phyloP scores from a whole-genome alignment of 345 rosid genomes.

The Populus ilicifolia region DNA sequence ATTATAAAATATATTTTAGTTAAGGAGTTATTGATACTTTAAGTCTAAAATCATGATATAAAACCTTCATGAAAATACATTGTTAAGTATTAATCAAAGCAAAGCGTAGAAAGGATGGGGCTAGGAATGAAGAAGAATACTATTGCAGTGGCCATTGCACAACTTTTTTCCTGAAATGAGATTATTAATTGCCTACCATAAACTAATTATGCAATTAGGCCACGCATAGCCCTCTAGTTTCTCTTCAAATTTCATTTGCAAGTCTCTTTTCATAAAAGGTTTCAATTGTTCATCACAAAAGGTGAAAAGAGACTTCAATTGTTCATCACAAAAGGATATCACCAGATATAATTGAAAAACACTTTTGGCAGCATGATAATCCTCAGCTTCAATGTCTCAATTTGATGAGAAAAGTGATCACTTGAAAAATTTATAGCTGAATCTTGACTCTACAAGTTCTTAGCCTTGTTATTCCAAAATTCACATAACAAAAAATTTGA shows the following conservation, averaged over 20 bases:
- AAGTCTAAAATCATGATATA: no score
- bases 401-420: neutral
- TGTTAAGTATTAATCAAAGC: neutral
- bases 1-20: no score
- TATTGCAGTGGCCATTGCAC: conserved; percentile 7
- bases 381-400: neutral
- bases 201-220: neutral
- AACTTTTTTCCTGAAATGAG: conserved; percentile 16
- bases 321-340: no score
- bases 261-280: no score
- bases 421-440: neutral
- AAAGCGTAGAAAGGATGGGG: neutral
- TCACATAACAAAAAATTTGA: neutral
- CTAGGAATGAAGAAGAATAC: neutral
- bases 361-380: neutral
- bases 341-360: neutral
- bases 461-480: neutral
- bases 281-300: no score
- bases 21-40: no score
- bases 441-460: neutral
- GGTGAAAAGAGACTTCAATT: no score
- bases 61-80: no score
- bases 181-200: conserved; percentile 3
- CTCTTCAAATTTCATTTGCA: no score
- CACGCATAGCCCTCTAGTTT: neutral